A percentile compares a stretch with the other conserved stretches of the same genome.
These are phyloP conservation scores for Hygrocybe punicea DNA, from an alignment of 768 basidiomycete species.

Conservation along the genomic window DNA sequence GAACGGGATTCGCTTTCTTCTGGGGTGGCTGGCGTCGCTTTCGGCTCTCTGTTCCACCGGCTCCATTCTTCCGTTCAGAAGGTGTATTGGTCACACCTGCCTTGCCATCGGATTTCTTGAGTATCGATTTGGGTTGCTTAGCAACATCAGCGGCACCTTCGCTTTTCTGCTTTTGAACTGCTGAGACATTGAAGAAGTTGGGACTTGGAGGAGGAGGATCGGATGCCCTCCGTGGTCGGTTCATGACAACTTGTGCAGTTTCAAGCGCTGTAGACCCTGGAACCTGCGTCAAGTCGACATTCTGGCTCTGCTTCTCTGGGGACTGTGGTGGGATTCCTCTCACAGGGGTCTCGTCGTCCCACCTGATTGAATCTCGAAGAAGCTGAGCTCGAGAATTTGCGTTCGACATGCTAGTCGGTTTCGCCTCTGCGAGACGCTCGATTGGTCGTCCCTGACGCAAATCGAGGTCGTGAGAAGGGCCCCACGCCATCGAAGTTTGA, in stretches of 20 bases:
- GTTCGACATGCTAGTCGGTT: neutral
- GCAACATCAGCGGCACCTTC: neutral
- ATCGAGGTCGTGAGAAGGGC: too few species aligned
- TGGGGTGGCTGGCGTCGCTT: neutral
- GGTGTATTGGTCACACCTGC: neutral
- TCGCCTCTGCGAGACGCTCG: too few species aligned
- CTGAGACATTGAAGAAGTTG: conserved; percentile 13
- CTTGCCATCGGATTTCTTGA: conserved; percentile 18
- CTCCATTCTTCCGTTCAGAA: neutral
- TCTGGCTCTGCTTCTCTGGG: neutral
- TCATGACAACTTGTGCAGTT: neutral
- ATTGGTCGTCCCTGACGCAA: too few species aligned
- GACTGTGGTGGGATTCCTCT: neutral
- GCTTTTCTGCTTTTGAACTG: conserved; percentile 10
- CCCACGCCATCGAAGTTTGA: neutral
- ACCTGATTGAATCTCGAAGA: neutral
- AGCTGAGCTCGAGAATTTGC: neutral
- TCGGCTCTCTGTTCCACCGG: neutral
- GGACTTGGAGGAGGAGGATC: conserved; percentile 29
- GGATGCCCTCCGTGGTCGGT: conserved; percentile 24
- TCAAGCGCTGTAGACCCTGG: neutral
- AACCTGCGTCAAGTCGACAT: neutral
- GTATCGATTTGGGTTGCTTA: conserved; percentile 10
- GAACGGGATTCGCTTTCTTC: conserved; percentile 17
- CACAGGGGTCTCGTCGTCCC: neutral